Base-by-base conservation (phyloP, 2,329 filamentous ascomycete genomes). In the Aureobasidium sp. region DNA sequence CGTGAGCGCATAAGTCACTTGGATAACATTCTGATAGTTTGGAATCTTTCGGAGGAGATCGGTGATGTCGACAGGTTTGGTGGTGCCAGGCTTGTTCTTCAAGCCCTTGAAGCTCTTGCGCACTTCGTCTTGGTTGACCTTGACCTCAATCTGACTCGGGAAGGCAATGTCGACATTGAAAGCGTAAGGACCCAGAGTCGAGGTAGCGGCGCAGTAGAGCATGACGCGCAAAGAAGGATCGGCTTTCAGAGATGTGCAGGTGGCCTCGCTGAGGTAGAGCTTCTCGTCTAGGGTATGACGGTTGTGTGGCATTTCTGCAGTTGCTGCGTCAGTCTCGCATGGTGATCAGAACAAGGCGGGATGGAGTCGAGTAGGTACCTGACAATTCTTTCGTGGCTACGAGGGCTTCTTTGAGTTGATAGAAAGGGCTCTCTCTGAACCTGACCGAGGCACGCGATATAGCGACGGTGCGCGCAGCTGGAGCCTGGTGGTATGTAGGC, bases 81-180 rank as follows among this genome's bases (percentile, higher is more conserved):
- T 99, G 46, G 94, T 95, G 23, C 94, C 94, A 7, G 93, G 90
- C 73, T 94, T 95, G 73, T 96, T 96, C 75, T 99, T 99, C 63
- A 99, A 75, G 4, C 94, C 94, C 66, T 94, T 88, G 66, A 95
- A 81, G 71, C 97, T 99, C n/a, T 88, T 87, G 73, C 93, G 94
- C 66, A 96, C 82, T 61, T 96, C 90, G 35, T 88, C 88, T 10
- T 85, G 82, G 67, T 99, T 99, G 60, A 96, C 84, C 70, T 91
- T 93, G 61, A 99, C 81, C 71, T 99, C 94, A 33, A 94, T 88
- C 74, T 96, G 91, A 67, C 93, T 85, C 1, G 94, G 94, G 65
- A 99, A 99, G 0, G 89, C 78, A 58, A 99, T 85, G 63, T 97
- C 90, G 7, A 58, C 38, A 54, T 76, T 76, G 37, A 77, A 74